Conservation (phyloP, 1,139 yeast genomes). For the Kodamaea sp. region DNA sequence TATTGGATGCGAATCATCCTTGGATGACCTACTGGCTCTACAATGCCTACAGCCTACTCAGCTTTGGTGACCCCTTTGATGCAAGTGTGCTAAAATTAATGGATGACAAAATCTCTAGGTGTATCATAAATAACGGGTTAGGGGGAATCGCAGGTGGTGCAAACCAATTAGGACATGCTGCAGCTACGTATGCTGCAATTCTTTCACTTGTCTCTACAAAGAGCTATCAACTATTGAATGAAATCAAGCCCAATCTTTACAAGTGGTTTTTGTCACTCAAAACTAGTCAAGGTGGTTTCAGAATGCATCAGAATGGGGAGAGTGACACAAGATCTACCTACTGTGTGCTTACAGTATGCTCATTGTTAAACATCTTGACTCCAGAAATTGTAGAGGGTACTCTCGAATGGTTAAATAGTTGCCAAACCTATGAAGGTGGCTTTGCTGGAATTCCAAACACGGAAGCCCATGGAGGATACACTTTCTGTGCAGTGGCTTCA, state of each 20-base stretch:
- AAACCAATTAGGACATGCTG: constrained; percentile 80
- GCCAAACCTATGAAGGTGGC: constrained; percentile 96
- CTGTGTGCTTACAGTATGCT: constrained; percentile 78
- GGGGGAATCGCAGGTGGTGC: constrained; percentile 89
- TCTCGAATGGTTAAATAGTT: constrained; percentile 59
- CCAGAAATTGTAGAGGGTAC: constrained; percentile 58
- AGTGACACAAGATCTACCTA: constrained; percentile 84
- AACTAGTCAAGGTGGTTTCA: constrained; percentile 68
- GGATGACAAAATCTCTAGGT: constrained; percentile 19
- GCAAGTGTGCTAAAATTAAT: constrained; percentile 4
- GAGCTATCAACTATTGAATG: constrained; percentile 34
- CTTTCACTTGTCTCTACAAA: constrained; percentile 59
- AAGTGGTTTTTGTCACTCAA: constrained; percentile 70
- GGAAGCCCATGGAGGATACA: constrained; percentile 98
- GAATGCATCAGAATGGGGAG: constrained; percentile 80
- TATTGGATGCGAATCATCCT: constrained; percentile 83
- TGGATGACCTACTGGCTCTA: constrained; percentile 89
- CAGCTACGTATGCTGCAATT: constrained; percentile 81
- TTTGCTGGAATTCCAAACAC: constrained; percentile 78
- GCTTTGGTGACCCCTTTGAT: neutral
- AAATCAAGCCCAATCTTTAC: constrained; percentile 42
- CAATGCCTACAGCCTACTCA: constrained; percentile 43
- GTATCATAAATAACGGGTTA: constrained; percentile 31
- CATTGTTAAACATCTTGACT: constrained; percentile 63
- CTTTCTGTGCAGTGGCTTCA: constrained; percentile 86